Base-by-base conservation (phyloP, 768 basidiomycete species). In the Trametes meyenii region DNA sequence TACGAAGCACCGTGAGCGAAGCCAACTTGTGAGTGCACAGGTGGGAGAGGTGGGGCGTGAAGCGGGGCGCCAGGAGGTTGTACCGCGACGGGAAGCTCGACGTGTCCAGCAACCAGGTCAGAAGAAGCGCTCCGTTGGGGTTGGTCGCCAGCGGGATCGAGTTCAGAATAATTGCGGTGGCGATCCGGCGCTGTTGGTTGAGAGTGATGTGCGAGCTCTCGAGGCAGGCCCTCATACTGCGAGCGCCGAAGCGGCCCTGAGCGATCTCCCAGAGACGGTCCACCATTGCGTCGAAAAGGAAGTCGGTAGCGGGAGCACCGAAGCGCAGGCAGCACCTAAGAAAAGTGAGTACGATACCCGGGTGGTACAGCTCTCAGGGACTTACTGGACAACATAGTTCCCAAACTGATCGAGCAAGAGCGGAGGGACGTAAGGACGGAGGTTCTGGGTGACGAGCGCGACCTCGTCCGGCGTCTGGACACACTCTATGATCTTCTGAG, bases 221-320 rank as follows among this genome's bases (percentile, higher is more conserved):
- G 19, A 98, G 82, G 73, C 96, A 97, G 12, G 97, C 96, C 65
- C 96, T 85, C 90, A 98, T 96, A 71, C 95, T 96, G 50, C 97
- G 89, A 48, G 97, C 97, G 55, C 97, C 97, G 69, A 97, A 99
- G 36, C 97, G 88, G 23, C 96, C 96, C 77, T 98, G 96, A 0
- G 95, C 96, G 55, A 99, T 83, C 77, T 98, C 97, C 94, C 97
- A 98, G 78, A 97, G 90, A 42, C 97, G 92, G 74, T 98, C 96
- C 48, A 92, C 89, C 81, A 98, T 98, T 29, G 94, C 94, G 72
- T 98, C 96, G 73, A 98, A 98, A 61, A 98, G 91, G 74, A 98
- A 98, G 66, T 96, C 94, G 58, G 94, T 96, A 33, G 84, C 85
- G 36, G 96, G 96, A 39, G 89, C 76, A 48, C 92, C 91, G 69